Evolutionary conservation across 306 rosid genomes (phyloP).

Genomic region (Argentina anserina): DNA sequence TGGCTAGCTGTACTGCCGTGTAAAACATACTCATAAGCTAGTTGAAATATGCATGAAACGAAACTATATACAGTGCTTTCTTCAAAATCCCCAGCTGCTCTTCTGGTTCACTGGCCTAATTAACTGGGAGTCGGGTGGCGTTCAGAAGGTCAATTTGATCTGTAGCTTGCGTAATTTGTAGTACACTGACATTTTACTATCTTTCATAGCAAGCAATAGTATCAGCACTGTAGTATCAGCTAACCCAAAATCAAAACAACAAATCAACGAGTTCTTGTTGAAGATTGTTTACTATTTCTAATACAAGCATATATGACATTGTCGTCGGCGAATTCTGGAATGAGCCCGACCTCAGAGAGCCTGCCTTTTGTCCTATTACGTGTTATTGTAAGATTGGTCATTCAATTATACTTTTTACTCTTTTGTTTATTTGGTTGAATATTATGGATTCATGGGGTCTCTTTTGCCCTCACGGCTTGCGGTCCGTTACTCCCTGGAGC

Average conservation of each 20-base stretch:
- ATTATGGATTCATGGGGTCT: no score
- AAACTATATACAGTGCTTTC: background rate
- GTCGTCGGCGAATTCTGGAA: no score
- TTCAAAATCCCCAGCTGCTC: background rate
- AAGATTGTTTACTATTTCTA: background rate
- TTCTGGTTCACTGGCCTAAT: background rate
- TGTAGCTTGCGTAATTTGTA: background rate
- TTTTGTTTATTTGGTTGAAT: no score
- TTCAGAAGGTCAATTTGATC: background rate
- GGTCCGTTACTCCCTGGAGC: no score
- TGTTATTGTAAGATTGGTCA: no score
- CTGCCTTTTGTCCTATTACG: no score
- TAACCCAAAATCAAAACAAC: no score
- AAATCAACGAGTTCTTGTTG: no score
- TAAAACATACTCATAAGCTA: background rate
- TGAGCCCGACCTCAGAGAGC: no score
- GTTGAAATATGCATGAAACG: background rate
- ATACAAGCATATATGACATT: background rate
- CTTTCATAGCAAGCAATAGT: background rate
- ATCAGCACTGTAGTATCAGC: no score
- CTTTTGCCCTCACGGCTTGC: no score
- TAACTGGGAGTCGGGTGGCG: background rate
- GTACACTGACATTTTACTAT: background rate
- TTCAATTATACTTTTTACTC: no score
- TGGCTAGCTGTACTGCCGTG: background rate